Conservation (phyloP, 2,329 filamentous ascomycete genomes). For the Fusarium multiceps region DNA sequence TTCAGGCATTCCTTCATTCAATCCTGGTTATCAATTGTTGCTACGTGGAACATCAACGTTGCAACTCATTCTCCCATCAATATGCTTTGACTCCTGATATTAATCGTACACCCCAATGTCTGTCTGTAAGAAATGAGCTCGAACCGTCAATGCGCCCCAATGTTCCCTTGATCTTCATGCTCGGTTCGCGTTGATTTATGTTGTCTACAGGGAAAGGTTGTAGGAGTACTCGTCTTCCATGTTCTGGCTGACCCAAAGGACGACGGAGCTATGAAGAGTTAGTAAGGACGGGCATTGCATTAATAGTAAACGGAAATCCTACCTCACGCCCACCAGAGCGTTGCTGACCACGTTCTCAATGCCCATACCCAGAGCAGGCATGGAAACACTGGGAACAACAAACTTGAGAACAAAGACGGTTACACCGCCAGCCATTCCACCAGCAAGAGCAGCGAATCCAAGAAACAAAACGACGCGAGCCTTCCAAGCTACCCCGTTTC, state of each 20-base stretch:
- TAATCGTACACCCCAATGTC: conserved; percentile 32
- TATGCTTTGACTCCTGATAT: conserved; percentile 8
- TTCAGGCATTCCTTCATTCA: conserved; percentile 1
- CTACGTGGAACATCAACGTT: background rate
- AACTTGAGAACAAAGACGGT: conserved; percentile 75
- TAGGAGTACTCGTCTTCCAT: conserved; percentile 80
- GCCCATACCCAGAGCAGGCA: conserved; percentile 72
- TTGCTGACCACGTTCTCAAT: conserved; percentile 75
- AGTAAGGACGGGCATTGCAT: conserved; percentile 13
- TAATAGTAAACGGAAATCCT: conserved; percentile 40
- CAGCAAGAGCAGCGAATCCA: conserved; percentile 72
- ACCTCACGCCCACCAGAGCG: conserved; percentile 70
- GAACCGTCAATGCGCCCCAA: conserved; percentile 19
- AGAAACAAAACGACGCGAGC: conserved; percentile 75
- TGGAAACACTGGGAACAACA: conserved; percentile 65
- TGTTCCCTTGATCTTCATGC: background rate
- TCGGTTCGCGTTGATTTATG: background rate
- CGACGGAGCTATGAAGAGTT: conserved; percentile 62
- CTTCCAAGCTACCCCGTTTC: conserved; percentile 74
- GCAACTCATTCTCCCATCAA: conserved; percentile 10
- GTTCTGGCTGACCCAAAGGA: conserved; percentile 77
- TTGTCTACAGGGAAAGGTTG: conserved; percentile 68
- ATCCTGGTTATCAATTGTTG: background rate
- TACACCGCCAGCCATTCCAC: conserved; percentile 76
- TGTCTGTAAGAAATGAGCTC: conserved; percentile 3